Base-by-base conservation (phyloP, 306 rosid genomes). In the Trifolium repens region DNA sequence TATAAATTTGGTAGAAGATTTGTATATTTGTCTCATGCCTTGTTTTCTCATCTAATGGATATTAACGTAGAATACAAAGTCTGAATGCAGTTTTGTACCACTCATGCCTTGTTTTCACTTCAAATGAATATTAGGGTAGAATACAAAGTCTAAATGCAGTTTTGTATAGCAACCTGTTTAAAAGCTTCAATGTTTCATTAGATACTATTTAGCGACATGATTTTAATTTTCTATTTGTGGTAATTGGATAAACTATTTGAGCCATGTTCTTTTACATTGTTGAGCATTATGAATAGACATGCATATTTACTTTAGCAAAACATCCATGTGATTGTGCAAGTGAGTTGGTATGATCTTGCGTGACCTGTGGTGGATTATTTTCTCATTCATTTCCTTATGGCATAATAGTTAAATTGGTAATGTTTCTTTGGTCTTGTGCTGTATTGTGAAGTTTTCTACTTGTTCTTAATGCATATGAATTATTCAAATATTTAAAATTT, bases 401-500 rank as follows among this genome's bases (percentile, higher is more conserved):
- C 7, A 14, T 44, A 12, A 12, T 44, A 44, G n/a, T 12, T 44
- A n/a, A 44, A 44, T n/a, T 44, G 22, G 13, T 67, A 39, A 37
- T 66, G 49, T 82, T 59, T 69, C 44, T 69, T 49, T 27, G 80
- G 71, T 62, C 32, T 69, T 58, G 71, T 83, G 61, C 68, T 65
- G 17, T 63, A 42, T 44, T 30, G 60, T 83, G 78, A 78, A 64
- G 70, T 58, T 64, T 58, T 72, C 55, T 42, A 49, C 69, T 64
- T 66, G 57, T 79, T 66, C 69, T 58, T 47, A 71, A 70, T 72
- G 43, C 61, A 32, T 70, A 22, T 79, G 59, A 52, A 52, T 72
- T 60, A 65, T 72, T 71, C 84, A 80, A 76, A 32, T 76, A 53
- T 79, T 86, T 80, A 81, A 65, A 77, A 62, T 62, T 83, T 77